phyloP scores from a whole-genome alignment of 352 stramenopile species.

The Pythium brachiatum region DNA sequence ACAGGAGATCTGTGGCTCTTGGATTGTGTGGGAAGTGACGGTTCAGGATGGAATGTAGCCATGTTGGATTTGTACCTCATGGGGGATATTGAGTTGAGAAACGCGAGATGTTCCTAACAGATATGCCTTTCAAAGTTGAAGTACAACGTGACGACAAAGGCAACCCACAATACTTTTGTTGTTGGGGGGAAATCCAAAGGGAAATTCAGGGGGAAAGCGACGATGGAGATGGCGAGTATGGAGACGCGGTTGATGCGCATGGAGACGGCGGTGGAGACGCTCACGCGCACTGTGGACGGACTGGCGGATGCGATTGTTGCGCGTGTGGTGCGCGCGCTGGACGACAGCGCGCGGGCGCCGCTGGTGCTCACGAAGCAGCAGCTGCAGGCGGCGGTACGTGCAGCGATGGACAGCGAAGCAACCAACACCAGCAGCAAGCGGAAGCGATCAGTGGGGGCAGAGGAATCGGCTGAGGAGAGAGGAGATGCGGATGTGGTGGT shows the following conservation, averaged over 20 bases:
- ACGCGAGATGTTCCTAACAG: not conserved
- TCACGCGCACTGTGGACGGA: slow-evolving; percentile 10
- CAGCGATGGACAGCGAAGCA: slow-evolving; percentile 3
- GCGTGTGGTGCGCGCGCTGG: slow-evolving; percentile 2
- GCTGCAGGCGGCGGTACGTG: slow-evolving; percentile 1
- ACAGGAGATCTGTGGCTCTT: not conserved
- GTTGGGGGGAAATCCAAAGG: not conserved
- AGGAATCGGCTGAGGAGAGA: not conserved
- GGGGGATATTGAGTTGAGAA: not conserved
- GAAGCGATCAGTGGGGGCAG: not conserved
- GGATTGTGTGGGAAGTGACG: not conserved
- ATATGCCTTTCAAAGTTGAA: too few relatives aligned
- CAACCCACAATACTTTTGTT: not conserved
- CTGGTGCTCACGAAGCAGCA: slow-evolving; percentile 17
- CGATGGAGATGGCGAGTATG: slow-evolving; percentile 4
- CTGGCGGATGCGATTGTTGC: slow-evolving; percentile 6
- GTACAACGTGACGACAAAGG: slow-evolving; percentile 7
- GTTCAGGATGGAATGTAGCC: not conserved
- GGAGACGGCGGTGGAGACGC: slow-evolving; percentile 10
- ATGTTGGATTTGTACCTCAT: slow-evolving; percentile 1
- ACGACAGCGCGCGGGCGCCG: not conserved
- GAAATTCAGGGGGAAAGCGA: slow-evolving; percentile 1
- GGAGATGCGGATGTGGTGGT: not conserved
- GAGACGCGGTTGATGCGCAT: slow-evolving; percentile 9
- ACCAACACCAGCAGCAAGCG: not conserved